These are phyloP conservation scores for Pochonia chlamydosporia DNA, from an alignment of 2,329 filamentous ascomycete genomes.

Conservation along the genomic window DNA sequence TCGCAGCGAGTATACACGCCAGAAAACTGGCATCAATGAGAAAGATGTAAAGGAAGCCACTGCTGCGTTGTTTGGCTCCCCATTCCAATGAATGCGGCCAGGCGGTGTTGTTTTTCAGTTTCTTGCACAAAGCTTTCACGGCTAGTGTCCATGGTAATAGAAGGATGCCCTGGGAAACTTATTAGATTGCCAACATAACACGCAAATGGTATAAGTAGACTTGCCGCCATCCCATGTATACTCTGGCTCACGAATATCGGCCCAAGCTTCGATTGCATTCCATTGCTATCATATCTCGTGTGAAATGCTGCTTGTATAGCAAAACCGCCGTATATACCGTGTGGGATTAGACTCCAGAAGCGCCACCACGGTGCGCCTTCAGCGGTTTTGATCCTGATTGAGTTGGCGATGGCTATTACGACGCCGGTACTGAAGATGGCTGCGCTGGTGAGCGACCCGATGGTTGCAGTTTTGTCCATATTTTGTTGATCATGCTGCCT, in stretches of 20 bases:
- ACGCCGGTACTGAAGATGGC: background rate
- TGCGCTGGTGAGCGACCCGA: background rate
- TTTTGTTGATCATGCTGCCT: no score
- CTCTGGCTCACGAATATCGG: slow-evolving; percentile 5
- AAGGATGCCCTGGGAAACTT: slow-evolving; percentile 6
- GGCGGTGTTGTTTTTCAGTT: no score
- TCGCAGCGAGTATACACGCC: background rate
- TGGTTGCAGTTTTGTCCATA: background rate
- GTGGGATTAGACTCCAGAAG: slow-evolving; percentile 4
- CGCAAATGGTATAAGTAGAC: background rate
- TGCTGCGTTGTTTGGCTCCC: background rate
- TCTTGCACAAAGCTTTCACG: no score
- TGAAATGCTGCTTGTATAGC: slow-evolving; percentile 4
- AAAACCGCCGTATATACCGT: slow-evolving; percentile 10
- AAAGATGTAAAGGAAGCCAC: slow-evolving; percentile 7
- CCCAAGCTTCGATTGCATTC: background rate
- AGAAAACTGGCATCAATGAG: slow-evolving; percentile 4
- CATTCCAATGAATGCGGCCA: background rate
- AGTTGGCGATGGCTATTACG: background rate
- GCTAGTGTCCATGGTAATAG: slow-evolving; percentile 1
- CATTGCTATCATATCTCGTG: background rate
- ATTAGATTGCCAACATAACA: no score
- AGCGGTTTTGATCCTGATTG: background rate
- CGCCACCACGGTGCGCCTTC: background rate
- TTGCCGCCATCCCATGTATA: slow-evolving; percentile 5